phyloP scores from a whole-genome alignment of 2,329 filamentous ascomycete species.

The Pestalotiopsis sp. region DNA sequence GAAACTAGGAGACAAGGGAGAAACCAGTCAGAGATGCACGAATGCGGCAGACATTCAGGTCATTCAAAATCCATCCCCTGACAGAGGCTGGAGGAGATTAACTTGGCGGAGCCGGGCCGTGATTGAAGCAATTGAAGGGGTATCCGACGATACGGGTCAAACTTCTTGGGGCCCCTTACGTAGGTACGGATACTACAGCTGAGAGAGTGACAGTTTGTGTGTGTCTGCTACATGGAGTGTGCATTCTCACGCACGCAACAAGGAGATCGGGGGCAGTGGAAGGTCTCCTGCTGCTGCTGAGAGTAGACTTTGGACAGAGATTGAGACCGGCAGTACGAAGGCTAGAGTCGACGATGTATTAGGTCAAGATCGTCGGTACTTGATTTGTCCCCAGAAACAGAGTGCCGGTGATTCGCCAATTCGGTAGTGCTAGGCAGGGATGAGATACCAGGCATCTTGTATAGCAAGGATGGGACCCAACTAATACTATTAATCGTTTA shows the following conservation, averaged over 20 bases:
- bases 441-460: conserved; percentile 1
- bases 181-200: too few relatives aligned
- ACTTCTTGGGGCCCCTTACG: neutral
- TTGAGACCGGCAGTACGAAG: neutral
- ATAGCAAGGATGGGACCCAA: neutral
- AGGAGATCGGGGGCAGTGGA: neutral
- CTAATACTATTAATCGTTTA: neutral
- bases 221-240: too few relatives aligned
- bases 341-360: neutral
- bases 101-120: neutral
- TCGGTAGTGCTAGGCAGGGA: neutral
- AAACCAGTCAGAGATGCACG: neutral
- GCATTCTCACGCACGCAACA: neutral
- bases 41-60: conserved; percentile 6
- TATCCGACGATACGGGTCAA: neutral
- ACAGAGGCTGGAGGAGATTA: conserved; percentile 5
- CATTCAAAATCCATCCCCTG: conserved; percentile 2
- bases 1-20: neutral
- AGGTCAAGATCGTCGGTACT: conserved; percentile 5
- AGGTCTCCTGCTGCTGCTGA: neutral
- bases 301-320: neutral
- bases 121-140: neutral
- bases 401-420: neutral
- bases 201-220: too few relatives aligned
- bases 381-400: neutral